Conservation (phyloP, 108 stramenopile species). For the Schizochytrium sp. region DNA sequence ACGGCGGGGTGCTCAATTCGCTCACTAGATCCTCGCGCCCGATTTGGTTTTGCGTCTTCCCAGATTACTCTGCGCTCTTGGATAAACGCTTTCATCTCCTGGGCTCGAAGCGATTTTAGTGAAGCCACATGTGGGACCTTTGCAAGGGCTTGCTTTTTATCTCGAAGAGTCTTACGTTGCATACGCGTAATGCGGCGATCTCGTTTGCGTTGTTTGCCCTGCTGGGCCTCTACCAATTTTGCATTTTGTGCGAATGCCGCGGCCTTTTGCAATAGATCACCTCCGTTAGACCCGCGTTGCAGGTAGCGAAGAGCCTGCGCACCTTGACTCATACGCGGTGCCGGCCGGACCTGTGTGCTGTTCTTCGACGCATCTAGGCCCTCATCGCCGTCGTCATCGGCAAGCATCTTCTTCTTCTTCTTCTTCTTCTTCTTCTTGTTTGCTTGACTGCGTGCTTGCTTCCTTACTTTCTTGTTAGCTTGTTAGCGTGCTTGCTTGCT, state of each 20-base stretch:
- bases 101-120: background rate
- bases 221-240: no score
- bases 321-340: background rate
- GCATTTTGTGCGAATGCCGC: no score
- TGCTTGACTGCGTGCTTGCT: background rate
- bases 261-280: background rate
- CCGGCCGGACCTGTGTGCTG: background rate
- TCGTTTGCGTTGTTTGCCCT: background rate
- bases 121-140: background rate
- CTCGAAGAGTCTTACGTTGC: background rate
- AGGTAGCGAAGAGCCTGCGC: background rate
- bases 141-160: background rate
- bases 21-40: background rate
- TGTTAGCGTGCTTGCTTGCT: background rate
- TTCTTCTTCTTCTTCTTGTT: background rate
- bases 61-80: background rate
- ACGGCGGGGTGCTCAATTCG: background rate
- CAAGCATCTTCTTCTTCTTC: background rate
- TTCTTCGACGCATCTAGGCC: no score
- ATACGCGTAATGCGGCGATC: background rate
- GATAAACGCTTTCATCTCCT: background rate
- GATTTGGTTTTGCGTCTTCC: background rate
- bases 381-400: no score
- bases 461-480: background rate
- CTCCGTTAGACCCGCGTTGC: background rate